Base-by-base conservation (phyloP, 1,284 basidiomycete species). In the Ceratobasidium sp. region DNA sequence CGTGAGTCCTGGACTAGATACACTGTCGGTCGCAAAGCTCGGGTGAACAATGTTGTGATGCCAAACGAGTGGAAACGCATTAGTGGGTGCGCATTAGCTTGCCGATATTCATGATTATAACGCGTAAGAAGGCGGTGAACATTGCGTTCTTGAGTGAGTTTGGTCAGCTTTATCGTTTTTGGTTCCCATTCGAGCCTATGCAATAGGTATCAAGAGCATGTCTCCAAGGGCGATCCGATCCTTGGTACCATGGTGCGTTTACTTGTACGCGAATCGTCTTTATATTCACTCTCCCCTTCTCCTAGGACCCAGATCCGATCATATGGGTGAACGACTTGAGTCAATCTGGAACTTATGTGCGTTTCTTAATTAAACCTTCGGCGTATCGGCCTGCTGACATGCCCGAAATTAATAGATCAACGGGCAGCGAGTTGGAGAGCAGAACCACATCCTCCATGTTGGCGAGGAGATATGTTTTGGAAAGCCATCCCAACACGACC, bases 391-490 rank as follows among this genome's bases (percentile, higher is more conserved):
- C 7, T 25, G 8, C 36, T 53, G 21, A 53, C n/a, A 23, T 18
- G 2, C n/a, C 30, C n/a, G 40, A 25, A 58, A 58, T 28, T 16
- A 30, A 48, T 53, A 71, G 69, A 71, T 71, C 48, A 71, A 71
- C n/a, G 69, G 69, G 2, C 56, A 59, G 23, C 69, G 69, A 42
- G 69, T 71, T 16, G 69, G 58, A 49, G 69, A 71, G 23, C 12
- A 49, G 12, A 71, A 71, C 36, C 69, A 71, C n/a, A 60, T 71
- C 9, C 56, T 71, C 28, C 69, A 49, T 8, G 69, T 71, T 30
- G 69, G 69, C 11, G 69, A 71, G 61, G 69, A 71, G 23, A 71
- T 71, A 51, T 71, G 69, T 42, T 71, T 71, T 28, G 69, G 69
- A 25, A 71, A 71, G 28, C 69, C 69, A 38, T 71, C 69, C 18